phyloP scores from a whole-genome alignment of 2,329 filamentous ascomycete species.

The Coleophoma crateriformis region DNA sequence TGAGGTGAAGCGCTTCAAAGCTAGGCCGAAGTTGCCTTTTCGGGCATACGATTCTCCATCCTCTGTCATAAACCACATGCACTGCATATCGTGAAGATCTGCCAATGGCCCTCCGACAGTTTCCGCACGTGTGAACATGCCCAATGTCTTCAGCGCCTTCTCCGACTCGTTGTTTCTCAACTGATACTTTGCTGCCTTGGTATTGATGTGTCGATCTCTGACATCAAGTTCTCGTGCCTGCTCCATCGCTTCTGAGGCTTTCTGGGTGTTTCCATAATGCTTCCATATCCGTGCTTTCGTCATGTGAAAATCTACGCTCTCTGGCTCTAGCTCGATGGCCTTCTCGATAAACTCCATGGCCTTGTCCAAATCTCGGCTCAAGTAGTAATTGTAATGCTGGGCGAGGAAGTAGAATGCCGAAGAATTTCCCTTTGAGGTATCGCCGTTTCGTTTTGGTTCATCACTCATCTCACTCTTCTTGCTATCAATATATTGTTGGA shows the following conservation, averaged over 20 bases:
- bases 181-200: slow-evolving; percentile 95
- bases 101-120: slow-evolving; percentile 80
- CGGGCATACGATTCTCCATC: slow-evolving; percentile 87
- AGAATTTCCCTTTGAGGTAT: slow-evolving; percentile 60
- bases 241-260: slow-evolving; percentile 85
- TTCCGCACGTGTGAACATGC: slow-evolving; percentile 90
- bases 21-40: slow-evolving; percentile 75
- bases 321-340: slow-evolving; percentile 72
- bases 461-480: slow-evolving; percentile 37
- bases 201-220: slow-evolving; percentile 96
- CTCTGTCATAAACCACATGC: slow-evolving; percentile 93
- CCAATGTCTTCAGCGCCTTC: slow-evolving; percentile 79
- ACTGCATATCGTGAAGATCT: slow-evolving; percentile 97
- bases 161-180: slow-evolving; percentile 89
- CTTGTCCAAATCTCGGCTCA: slow-evolving; percentile 78
- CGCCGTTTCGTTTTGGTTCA: slow-evolving; percentile 35
- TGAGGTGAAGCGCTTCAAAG: slow-evolving; percentile 85
- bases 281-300: slow-evolving; percentile 94
- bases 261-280: slow-evolving; percentile 72
- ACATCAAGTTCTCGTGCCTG: slow-evolving; percentile 78
- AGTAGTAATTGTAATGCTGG: slow-evolving; percentile 92
- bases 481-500: slow-evolving; percentile 69
- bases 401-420: slow-evolving; percentile 89
- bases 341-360: slow-evolving; percentile 79
- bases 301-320: slow-evolving; percentile 88